These are phyloP conservation scores for Clavispora phyllophila DNA, from an alignment of 805 yeast genomes.

Conservation along the genomic window DNA sequence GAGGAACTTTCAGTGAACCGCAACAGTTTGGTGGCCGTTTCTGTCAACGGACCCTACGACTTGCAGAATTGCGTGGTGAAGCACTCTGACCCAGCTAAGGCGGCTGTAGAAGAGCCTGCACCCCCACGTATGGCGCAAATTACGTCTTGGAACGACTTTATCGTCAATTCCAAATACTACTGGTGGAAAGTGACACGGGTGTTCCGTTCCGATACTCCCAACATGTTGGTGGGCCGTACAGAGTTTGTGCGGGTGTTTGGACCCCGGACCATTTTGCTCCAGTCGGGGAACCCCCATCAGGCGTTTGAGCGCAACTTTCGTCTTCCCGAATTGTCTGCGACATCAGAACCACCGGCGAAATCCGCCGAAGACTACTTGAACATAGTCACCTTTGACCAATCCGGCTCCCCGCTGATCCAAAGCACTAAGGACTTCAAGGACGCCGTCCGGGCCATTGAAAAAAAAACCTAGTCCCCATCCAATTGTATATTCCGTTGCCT, in stretches of 20 bases:
- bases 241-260: slow-evolving; percentile 49
- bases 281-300: slow-evolving; percentile 33
- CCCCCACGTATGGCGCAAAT: slow-evolving; percentile 10
- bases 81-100: slow-evolving; percentile 9
- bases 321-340: background rate
- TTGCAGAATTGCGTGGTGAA: slow-evolving; percentile 35
- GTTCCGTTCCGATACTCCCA: slow-evolving; percentile 3
- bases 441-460: slow-evolving; percentile 16
- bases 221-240: slow-evolving; percentile 27
- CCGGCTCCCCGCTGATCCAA: slow-evolving; percentile 36
- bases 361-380: slow-evolving; percentile 33
- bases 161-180: slow-evolving; percentile 8
- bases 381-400: slow-evolving; percentile 40
- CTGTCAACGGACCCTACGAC: slow-evolving; percentile 46
- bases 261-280: slow-evolving; percentile 47
- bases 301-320: slow-evolving; percentile 8
- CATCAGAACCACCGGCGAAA: slow-evolving; percentile 12
- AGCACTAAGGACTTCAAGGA: slow-evolving; percentile 40
- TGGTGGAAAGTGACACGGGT: slow-evolving; percentile 8
- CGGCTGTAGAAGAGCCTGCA: slow-evolving; percentile 5
- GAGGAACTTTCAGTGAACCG: slow-evolving; percentile 48
- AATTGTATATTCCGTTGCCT: background rate
- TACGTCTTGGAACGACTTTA: slow-evolving; percentile 6
- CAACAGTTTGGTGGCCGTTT: slow-evolving; percentile 44
- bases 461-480: background rate